Evolutionary conservation across 257 asterid species (phyloP), one percentile per base, ranked within the genome.

Genomic region (Linaria vulgaris): DNA sequence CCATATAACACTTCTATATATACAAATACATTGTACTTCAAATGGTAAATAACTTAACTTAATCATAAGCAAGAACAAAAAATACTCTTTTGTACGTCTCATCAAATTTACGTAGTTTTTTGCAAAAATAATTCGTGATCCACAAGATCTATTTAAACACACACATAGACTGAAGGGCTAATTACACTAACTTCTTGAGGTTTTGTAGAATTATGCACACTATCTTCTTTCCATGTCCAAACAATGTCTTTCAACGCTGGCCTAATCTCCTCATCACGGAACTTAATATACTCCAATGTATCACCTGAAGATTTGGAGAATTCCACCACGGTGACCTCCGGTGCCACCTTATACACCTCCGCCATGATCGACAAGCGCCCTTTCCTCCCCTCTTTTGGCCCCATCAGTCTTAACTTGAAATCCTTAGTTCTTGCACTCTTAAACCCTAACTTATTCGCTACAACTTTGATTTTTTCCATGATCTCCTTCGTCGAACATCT

Each of bases 291-390:
- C 61, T 79, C 84, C 64, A 66, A 39, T 4, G 81, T 72, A 69
- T 79, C 84, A 0, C 84, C 84, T 11, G 79, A 73, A 21, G 31
- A 27, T 47, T 79, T 79, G 0, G 84, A 72, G 23, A 75, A 69
- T 76, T 79, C 80, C 15, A 79, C 84, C 56, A 79, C 78, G 1
- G 81, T 61, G 22, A 79, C 81, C 66, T 79, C 81, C 59, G 81
- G 76, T 20, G 77, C 84, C 75, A 79, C 81, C 66, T 79, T 72
- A 71, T 75, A 79, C 59, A 72, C 74, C 76, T 79, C 79, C 0
- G 75, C 70, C 6, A 50, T 62, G 45, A 79, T 59, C 15, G 65
- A 69, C 13, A 79, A 57, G 20, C 73, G 73, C 38, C 78, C 76
- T 43, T 78, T 78, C 25, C 80, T 78, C 6, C 76, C 74, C 57